Conservation (phyloP, 2,329 filamentous ascomycete genomes). For the Nigrospora sphaerica region DNA sequence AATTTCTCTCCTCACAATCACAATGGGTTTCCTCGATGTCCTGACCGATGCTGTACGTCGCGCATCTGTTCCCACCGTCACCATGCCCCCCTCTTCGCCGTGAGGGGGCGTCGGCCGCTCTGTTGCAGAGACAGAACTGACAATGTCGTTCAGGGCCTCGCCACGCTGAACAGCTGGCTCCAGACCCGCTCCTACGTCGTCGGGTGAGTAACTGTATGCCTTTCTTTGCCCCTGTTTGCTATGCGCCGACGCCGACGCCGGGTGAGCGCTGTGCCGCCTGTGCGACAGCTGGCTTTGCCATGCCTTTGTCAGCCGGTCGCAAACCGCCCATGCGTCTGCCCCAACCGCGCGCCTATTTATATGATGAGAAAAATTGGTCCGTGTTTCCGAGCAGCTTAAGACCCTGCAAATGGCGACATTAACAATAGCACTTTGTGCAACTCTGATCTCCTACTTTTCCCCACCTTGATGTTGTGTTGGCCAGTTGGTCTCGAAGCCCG, state of each 20-base stretch:
- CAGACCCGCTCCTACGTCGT: constrained; percentile 64
- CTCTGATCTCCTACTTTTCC: constrained; percentile 20
- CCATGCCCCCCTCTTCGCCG: background rate
- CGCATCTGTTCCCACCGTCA: constrained; percentile 1
- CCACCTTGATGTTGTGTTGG: background rate
- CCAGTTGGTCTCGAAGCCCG: background rate
- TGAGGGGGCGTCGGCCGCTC: background rate
- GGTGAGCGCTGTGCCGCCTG: no score
- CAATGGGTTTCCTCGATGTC: constrained; percentile 56
- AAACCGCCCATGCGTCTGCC: background rate
- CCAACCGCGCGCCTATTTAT: constrained; percentile 6
- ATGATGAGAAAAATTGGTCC: constrained; percentile 76
- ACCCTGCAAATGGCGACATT: constrained; percentile 49
- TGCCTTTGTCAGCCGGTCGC: no score
- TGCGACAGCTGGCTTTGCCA: no score
- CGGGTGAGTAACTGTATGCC: constrained; percentile 47
- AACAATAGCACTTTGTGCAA: constrained; percentile 27
- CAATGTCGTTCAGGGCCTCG: constrained; percentile 4
- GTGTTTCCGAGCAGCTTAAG: constrained; percentile 78
- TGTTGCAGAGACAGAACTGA: constrained; percentile 6
- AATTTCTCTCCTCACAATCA: constrained; percentile 15
- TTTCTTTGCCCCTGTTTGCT: no score
- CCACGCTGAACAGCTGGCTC: constrained; percentile 53
- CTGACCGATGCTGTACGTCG: constrained; percentile 39
- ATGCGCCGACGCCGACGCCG: no score